Evolutionary conservation across 768 basidiomycete genomes (phyloP).

Genomic region (Psilocybe cubensis): DNA sequence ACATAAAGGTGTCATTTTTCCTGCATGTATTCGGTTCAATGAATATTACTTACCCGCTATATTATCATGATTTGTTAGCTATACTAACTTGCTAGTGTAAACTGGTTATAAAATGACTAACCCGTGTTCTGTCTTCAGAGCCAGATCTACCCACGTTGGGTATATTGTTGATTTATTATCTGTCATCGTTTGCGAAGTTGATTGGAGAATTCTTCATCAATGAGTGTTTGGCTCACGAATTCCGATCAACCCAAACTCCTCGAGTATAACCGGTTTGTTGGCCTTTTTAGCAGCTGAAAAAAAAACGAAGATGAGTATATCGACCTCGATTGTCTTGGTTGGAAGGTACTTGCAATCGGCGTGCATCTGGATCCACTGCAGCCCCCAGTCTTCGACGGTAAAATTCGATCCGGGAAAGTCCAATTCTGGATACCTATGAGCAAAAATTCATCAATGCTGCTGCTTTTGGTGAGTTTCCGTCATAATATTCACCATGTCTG

Average conservation of each 20-base stretch:
- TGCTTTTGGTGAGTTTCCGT: no score
- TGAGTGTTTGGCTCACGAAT: constrained; percentile 34
- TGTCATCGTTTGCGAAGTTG: constrained; percentile 15
- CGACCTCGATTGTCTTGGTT: constrained; percentile 26
- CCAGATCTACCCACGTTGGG: constrained; percentile 51
- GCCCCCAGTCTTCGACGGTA: constrained; percentile 40
- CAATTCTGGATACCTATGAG: constrained; percentile 38
- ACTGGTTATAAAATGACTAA: constrained; percentile 26
- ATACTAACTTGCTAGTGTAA: not conserved
- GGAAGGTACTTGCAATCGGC: constrained; percentile 37
- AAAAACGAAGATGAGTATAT: constrained; percentile 28
- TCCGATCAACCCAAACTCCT: constrained; percentile 62
- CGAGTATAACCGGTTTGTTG: constrained; percentile 64
- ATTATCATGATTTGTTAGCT: not conserved
- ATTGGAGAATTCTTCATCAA: not conserved
- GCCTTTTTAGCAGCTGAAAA: constrained; percentile 51
- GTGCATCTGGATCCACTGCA: constrained; percentile 63
- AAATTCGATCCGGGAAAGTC: constrained; percentile 53
- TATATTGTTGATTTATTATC: constrained; percentile 56
- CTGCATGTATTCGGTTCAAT: not conserved
- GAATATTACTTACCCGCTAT: not conserved
- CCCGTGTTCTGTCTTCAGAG: constrained; percentile 54
- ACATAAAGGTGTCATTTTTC: not conserved
- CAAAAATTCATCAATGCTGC: no score
- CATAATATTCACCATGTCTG: constrained; percentile 43